Conservation (phyloP, 345 rosid species). For the Melaleuca alternifolia region DNA sequence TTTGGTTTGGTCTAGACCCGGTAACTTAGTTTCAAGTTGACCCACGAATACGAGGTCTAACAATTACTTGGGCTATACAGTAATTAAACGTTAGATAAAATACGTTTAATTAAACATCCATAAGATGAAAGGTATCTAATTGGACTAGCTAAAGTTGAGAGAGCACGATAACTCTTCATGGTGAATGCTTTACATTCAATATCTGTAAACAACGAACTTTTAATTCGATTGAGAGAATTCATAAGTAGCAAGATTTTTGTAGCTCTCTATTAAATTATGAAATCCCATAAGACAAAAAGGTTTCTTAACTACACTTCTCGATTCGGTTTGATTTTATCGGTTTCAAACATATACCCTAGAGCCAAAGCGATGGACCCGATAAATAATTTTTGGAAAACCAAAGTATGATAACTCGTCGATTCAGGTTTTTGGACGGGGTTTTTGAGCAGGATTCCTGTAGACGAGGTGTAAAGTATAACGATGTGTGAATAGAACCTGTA, state of each 20-base stretch:
- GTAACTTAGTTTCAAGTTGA: neutral
- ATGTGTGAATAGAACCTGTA: slow-evolving; percentile 1
- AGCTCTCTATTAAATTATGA: neutral
- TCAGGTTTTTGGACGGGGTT: neutral
- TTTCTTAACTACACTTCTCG: neutral
- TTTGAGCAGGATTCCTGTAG: neutral
- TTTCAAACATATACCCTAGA: neutral
- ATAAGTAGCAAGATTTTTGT: neutral
- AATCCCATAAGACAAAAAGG: neutral
- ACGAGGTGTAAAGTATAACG: neutral
- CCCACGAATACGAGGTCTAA: neutral
- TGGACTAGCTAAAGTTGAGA: neutral
- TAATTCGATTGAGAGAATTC: neutral
- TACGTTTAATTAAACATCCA: too few relatives aligned
- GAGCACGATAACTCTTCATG: neutral
- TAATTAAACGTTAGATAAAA: neutral
- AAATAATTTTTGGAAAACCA: neutral
- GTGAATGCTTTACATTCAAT: neutral
- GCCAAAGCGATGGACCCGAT: neutral
- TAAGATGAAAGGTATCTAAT: neutral
- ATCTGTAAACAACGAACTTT: neutral
- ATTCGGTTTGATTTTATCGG: neutral
- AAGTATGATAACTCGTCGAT: neutral
- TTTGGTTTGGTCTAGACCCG: neutral
- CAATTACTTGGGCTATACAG: neutral